Evolutionary conservation across 2,329 filamentous ascomycete genomes (phyloP), one percentile per base, ranked within the genome.

Genomic region (Cladosporium sp.): DNA sequence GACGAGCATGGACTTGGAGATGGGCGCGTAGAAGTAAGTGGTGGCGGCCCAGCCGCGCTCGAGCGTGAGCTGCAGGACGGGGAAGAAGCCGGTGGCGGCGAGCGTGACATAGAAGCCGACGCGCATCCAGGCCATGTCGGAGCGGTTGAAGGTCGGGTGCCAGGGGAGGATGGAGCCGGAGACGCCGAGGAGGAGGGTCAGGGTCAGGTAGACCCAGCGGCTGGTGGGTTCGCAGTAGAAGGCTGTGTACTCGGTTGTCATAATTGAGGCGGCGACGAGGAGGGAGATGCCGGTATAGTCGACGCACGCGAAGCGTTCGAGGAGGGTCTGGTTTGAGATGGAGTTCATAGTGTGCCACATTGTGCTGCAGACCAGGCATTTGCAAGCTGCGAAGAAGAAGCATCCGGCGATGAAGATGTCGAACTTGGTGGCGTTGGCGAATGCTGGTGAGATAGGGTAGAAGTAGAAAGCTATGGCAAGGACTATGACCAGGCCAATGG

Each of bases 261-360:
- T 89, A 73, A 98, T 98, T 53, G 89, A 95, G 9, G 93, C 90
- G 2, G 93, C 89, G 49, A 98, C 93, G 22, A 98, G 81, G 46
- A 98, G 77, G 1, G 91, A 95, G 61, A 98, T 98, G 52, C 93
- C 93, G 0, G 93, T 97, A 72, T 98, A 98, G 70, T 98, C 93
- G 54, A 98, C 90, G 69, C 93, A 98, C 14, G 93, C 93, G 65
- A 98, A 97, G 56, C 90, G 86, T 68, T 95, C 93, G 73, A 98
- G 86, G 40, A 95, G 81, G 16, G 84, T 82, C 64, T 95, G 85
- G 61, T 95, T 88, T 14, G 92, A 90, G 51, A 97, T 95, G 63
- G 89, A 89, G 74, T 92, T 95, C 90, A 98, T 97, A 22, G 93
- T 96, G 74, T 98, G 93, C 93, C 93, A 98, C 66, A 97, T 84